Evolutionary conservation across 2,329 filamentous ascomycete species (phyloP), one percentile per base, ranked within the genome.

Genomic region (Neofusicoccum sp.): DNA sequence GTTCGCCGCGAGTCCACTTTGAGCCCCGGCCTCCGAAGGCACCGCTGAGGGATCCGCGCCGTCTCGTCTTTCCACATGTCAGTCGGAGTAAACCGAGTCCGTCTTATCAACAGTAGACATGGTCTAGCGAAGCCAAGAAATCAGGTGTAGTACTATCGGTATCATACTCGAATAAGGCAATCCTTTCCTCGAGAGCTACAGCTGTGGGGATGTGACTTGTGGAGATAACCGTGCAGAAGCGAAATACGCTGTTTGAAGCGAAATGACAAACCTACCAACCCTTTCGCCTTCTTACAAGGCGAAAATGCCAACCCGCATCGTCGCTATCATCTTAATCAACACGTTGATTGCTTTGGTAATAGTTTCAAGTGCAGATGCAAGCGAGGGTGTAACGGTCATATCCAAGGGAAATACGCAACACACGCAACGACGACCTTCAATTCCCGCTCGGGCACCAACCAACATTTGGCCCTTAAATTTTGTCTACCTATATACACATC

Each of bases 211-310:
- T 41, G 40, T 43, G 28, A 43, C 24, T 12, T 43, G 38, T 41
- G 51, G 51, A 43, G 51, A 43, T 16, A 26, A n/a, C 8, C 7
- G 6, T 41, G 51, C n/a, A 26, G 51, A 56, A 56, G 51, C 51
- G 51, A 56, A 43, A 56, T 56, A 40, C 20, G 36, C 51, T 36
- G 28, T 16, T 24, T 56, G 51, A 56, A 43, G 8, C 51, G 51
- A 56, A 43, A 56, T 56, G 38, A 56, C 36, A 6, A 24, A 6
- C 28, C 20, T 20, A 20, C 20, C 20, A 20, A 5, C n/a, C 14
- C 16, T 14, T 2, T 56, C 28, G 51, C 38, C 36, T 31, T 43
- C 28, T n/a, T 14, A 26, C 28, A 33, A 16, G 7, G 9, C 24
- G 9, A 8, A 31, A n/a, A 36, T 34, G 7, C 20, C n/a, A 24